Conservation (phyloP, 2,329 filamentous ascomycete genomes). For the Pestalotiopsis sp. region DNA sequence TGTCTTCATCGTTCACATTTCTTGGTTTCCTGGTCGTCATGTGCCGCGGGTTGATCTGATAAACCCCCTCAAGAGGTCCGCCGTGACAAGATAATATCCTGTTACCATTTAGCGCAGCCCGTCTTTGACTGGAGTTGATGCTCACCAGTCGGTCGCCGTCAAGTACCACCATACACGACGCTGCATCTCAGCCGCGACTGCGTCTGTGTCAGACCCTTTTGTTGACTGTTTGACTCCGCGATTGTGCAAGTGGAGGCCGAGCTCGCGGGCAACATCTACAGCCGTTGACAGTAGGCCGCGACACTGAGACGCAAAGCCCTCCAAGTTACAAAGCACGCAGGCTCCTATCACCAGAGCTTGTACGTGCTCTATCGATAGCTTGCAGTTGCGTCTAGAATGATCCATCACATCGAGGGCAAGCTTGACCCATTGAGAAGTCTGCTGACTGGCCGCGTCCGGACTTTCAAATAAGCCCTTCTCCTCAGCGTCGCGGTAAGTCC, state of each 20-base stretch:
- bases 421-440: not conserved
- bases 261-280: not conserved
- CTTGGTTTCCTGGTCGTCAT: not conserved
- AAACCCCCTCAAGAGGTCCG: not conserved
- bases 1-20: not conserved
- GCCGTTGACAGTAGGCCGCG: not conserved
- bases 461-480: not conserved
- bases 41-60: not conserved
- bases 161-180: not conserved
- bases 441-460: not conserved
- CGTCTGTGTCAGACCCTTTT: not conserved
- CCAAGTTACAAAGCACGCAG: not conserved
- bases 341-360: not conserved
- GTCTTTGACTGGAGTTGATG: not conserved
- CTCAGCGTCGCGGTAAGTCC: not conserved
- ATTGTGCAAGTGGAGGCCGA: not conserved
- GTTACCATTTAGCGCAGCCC: not conserved
- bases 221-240: not conserved
- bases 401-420: not conserved
- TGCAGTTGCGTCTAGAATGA: not conserved
- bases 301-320: not conserved
- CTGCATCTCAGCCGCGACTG: not conserved
- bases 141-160: not conserved
- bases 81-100: not conserved
- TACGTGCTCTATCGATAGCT: not conserved